Evolutionary conservation across 192 early-diverging fungal species (phyloP), one percentile per base, ranked within the genome.

Genomic region (Chytriomyces hyalinus): DNA sequence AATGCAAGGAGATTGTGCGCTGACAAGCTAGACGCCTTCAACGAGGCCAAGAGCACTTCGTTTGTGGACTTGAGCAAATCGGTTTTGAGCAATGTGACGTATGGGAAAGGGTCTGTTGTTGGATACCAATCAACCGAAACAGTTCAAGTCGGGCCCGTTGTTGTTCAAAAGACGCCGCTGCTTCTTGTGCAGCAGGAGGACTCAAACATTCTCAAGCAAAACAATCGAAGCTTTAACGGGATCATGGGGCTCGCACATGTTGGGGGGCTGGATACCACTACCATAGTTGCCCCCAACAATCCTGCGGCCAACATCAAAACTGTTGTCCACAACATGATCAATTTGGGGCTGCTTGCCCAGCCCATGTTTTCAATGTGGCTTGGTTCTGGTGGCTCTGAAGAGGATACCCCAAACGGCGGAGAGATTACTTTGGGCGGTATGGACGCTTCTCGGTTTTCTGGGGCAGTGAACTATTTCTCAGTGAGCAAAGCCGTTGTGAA

Each of bases 231-330:
- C 10, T 53, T 22, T 0, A 45, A 70, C 17, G 68, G 68, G 8
- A 51, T 70, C 26, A 51, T 70, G 68, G 68, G 68, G 24, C 20
- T 70, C 9, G 68, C 68, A 20, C 53, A 53, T 22, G 46, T 70
- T 6, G 49, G 49, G 7, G 68, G 68, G 13, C 47, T 67, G 66
- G 47, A 57, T 20, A 13, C 53, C 15, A 57, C 53, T 20, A 57
- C 53, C 4, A 20, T 57, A 20, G 53, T 57, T 57, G 20, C 15
- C 3, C 13, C 13, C 13, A 57, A 36, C 15, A 53, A 70, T 28
- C 49, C 49, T 47, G 22, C 7, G 10, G 20, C 45, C 17, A 47
- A 67, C 24, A 48, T 47, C 9, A 13, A 13, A 15, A 70, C 68
- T 4, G 49, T 70, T 20, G n/a, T 70, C 49, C 22, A 53, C 3